Evolutionary conservation across 768 basidiomycete species (phyloP), one percentile per base, ranked within the genome.

Genomic region (Dacryopinax primogenitus): DNA sequence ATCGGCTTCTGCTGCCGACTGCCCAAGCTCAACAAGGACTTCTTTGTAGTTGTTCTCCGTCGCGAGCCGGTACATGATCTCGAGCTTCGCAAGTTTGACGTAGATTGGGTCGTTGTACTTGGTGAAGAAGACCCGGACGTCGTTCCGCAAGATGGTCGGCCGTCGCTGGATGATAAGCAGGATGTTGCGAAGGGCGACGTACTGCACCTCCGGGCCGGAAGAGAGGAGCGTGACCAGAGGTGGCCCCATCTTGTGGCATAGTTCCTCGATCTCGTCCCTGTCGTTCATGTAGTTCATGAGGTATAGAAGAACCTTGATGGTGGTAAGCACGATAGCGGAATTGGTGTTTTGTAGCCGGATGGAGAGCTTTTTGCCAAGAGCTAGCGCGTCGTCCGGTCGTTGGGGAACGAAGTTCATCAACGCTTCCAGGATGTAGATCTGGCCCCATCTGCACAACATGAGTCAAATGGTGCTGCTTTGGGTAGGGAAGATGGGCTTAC

Each of bases 51-150:
- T 99, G 73, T 93, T 92, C 66, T 92, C 86, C n/a, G 91, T 84
- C 9, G 94, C 92, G 21, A 99, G 81, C 11, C 96, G 86, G 75
- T 98, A 98, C 90, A 99, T 98, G 72, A 98, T 97, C 76, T 98
- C 96, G 63, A 99, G 80, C 71, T 99, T 98, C 62, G 94, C 95
- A 33, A 99, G 81, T 74, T 99, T 98, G 74, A 98, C 92, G 74
- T 98, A 99, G 69, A 98, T 96, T 1, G 96, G 96, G 71, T 98
- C 96, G 74, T 98, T 98, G 76, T 98, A 99, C 76, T 99, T 98
- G 88, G 93, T 97, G 77, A 99, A 99, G 78, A 99, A 98, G 15
- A 97, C 94, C 71, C 92, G 92, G 72, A 99, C 95, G 73, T 98
- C 96, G 76, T 96, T 96, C 76, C 90, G 90, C 41, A 99, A 79